A percentile compares a stretch with the other conserved stretches of the same genome.
Conservation (phyloP, 495 filamentous ascomycete genomes). For the Neurospora sp. region DNA sequence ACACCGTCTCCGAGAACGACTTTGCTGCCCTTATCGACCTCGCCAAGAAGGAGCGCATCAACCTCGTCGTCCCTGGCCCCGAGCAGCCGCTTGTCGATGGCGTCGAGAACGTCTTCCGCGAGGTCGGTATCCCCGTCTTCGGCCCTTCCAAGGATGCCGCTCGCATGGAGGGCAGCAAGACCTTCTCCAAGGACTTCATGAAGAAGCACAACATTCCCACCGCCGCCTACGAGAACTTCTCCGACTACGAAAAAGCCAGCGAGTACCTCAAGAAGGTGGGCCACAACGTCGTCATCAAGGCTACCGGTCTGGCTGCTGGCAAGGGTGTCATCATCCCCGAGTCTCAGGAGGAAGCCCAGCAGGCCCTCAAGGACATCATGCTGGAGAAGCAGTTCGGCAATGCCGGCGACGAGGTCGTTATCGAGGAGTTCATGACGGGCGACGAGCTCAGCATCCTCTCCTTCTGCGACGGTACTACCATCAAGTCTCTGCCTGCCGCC, state of each 20-base stretch:
- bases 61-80: constrained; percentile 82
- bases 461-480: constrained; percentile 83
- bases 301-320: constrained; percentile 73
- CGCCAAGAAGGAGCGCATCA: constrained; percentile 61
- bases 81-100: constrained; percentile 93
- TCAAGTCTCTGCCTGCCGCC: constrained; percentile 76
- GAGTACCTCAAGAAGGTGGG: constrained; percentile 63
- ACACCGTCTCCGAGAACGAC: constrained; percentile 55
- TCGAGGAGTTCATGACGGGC: constrained; percentile 88
- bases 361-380: constrained; percentile 84
- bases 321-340: constrained; percentile 87
- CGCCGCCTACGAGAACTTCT: constrained; percentile 81
- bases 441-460: constrained; percentile 87
- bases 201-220: constrained; percentile 81
- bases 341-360: constrained; percentile 69
- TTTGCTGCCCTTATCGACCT: constrained; percentile 68
- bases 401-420: constrained; percentile 87
- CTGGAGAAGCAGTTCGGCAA: constrained; percentile 73
- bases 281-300: constrained; percentile 83
- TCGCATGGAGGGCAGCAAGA: constrained; percentile 89
- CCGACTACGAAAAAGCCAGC: constrained; percentile 63
- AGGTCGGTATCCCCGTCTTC: constrained; percentile 70
- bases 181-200: constrained; percentile 99
- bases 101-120: constrained; percentile 72
- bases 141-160: constrained; percentile 82